Evolutionary conservation across 176 grass and related monocot species (phyloP).

Genomic region (Sorghum bicolor): Sorghum_bicolor_NCBIv3 NC_012870.2:10434501-10435000

Average conservation of each 20-base stretch:
- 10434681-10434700: not conserved
- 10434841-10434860: not conserved
- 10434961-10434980: not conserved
- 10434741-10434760: not conserved
- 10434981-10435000: not conserved
- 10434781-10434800: not conserved
- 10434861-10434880: not conserved
- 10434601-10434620: not conserved
- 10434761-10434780: not conserved
- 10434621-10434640: not conserved
- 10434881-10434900: not conserved
- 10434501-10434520: not conserved
- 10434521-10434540: not conserved
- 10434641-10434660: not conserved
- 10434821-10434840: not conserved
- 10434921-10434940: not conserved
- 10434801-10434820: not conserved
- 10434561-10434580: not conserved
- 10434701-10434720: not conserved
- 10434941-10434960: not conserved
- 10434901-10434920: not conserved
- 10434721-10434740: too few relatives aligned
- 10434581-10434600: not conserved
- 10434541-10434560: not conserved
- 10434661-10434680: not conserved